Base-by-base conservation (phyloP, 257 asterid genomes). In the Coffea canephora region DNA sequence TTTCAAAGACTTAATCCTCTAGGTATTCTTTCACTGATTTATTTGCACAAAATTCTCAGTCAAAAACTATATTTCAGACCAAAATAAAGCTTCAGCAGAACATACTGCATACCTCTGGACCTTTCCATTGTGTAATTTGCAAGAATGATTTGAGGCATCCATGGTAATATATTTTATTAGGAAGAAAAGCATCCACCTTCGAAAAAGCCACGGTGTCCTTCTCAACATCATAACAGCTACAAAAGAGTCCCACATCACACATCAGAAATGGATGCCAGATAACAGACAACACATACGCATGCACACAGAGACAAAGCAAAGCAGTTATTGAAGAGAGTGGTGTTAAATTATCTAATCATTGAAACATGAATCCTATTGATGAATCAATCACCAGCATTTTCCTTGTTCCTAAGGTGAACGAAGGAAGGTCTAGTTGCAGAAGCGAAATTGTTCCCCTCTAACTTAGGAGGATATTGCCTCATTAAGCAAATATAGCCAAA, bases 61-160 rank as follows among this genome's bases (percentile, higher is more conserved):
- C 74, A 31, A 57, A 57, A 57, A 21, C 25, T 4, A 18, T 6
- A 57, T 57, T 57, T 57, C n/a, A 57, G 25, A 19, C 65, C 65
- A 18, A 5, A 18, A n/a, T 1, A 57, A 57, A 18, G 25, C 8
- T 57, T 74, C 67, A 80, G 70, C 65, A 83, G 50, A 80, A 31
- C 31, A 74, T 46, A 62, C 78, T 69, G 66, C 78, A 64, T 86
- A 95, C 99, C 97, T 95, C 97, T 49, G 98, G 97, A 50, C 98
- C 99, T 65, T 95, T 92, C 99, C 99, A 95, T 88, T 93, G 92
- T 8, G 99, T 93, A 82, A 93, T 93, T 83, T 95, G 87, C 92
- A 95, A 85, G 94, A 95, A 95, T 36, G 93, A 73, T 85, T 93
- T 93, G 85, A 95, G 91, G 89, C 99, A 95, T 73, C 99, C 99